Evolutionary conservation across 345 rosid genomes (phyloP).

Genomic region (Alliaria petiolata): DNA sequence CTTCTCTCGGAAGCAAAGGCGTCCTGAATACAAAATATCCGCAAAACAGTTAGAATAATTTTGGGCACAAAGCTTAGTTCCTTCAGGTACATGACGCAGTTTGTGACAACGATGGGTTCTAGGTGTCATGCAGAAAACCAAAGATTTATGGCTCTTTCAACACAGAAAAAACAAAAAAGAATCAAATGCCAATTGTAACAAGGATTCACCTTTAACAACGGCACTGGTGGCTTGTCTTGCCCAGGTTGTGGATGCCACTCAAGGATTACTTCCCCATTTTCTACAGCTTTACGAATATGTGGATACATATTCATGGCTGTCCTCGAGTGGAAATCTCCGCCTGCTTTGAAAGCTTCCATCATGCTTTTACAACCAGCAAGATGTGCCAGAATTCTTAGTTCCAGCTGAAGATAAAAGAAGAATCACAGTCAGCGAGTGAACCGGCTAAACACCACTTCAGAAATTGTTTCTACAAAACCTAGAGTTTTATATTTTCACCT

Average conservation of each 20-base stretch:
- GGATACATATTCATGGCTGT: slow-evolving; percentile 98
- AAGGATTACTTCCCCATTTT: slow-evolving; percentile 66
- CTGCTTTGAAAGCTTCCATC: slow-evolving; percentile 95
- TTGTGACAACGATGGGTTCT: not conserved
- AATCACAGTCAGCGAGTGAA: slow-evolving; percentile 6
- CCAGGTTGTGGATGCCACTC: slow-evolving; percentile 96
- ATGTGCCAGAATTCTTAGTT: slow-evolving; percentile 97
- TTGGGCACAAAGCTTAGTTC: not conserved
- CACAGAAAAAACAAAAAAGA: not conserved
- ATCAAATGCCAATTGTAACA: not conserved
- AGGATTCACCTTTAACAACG: slow-evolving; percentile 71
- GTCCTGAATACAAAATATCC: slow-evolving; percentile 43
- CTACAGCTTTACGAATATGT: slow-evolving; percentile 79
- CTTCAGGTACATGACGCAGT: not conserved
- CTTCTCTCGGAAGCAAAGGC: slow-evolving; percentile 82
- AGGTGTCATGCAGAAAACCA: not conserved
- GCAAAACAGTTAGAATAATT: not conserved
- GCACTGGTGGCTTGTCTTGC: slow-evolving; percentile 91
- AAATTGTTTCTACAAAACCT: not conserved
- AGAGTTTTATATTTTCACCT: slow-evolving; percentile 42
- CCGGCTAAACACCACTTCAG: not conserved
- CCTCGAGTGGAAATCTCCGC: slow-evolving; percentile 98
- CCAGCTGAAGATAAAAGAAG: slow-evolving; percentile 53
- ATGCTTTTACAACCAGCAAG: slow-evolving; percentile 88
- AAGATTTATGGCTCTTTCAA: not conserved